These are phyloP conservation scores for Diutina pseudorugosa DNA, from an alignment of 1,139 yeast species.

Conservation along the genomic window DNA sequence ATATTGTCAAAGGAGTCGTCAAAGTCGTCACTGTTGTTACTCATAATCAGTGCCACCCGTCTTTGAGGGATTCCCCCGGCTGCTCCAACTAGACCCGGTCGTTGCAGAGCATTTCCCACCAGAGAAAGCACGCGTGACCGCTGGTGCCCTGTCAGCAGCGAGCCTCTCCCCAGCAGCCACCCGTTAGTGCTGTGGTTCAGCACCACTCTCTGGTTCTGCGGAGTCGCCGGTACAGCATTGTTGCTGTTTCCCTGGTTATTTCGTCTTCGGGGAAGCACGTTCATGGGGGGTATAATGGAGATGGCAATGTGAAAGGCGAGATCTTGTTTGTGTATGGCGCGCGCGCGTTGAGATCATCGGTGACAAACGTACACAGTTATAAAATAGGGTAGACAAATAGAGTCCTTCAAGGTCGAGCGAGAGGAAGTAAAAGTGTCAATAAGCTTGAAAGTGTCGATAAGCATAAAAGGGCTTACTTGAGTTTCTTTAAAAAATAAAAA, in stretches of 20 bases:
- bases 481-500: no score
- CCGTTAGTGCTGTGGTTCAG: not conserved
- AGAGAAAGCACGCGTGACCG: not conserved
- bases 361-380: not conserved
- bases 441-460: no score
- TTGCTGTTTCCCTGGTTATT: not conserved
- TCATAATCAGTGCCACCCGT: slow-evolving; percentile 3
- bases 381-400: no score
- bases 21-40: not conserved
- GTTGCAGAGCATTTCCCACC: not conserved
- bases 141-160: not conserved
- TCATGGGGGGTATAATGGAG: not conserved
- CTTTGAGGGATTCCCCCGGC: not conserved
- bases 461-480: no score
- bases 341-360: not conserved
- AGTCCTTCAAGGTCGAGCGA: no score
- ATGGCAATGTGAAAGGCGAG: not conserved
- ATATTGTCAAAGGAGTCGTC: slow-evolving; percentile 10
- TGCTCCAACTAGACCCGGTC: not conserved
- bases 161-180: not conserved
- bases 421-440: no score
- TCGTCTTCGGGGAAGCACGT: slow-evolving; percentile 1
- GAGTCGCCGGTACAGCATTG: not conserved
- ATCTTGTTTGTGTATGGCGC: not conserved
- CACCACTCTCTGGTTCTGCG: not conserved